A percentile compares a stretch with the other conserved stretches of the same genome.
Evolutionary conservation across 768 basidiomycete species (phyloP).

Genomic region (Kwoniella newhampshirensis): DNA sequence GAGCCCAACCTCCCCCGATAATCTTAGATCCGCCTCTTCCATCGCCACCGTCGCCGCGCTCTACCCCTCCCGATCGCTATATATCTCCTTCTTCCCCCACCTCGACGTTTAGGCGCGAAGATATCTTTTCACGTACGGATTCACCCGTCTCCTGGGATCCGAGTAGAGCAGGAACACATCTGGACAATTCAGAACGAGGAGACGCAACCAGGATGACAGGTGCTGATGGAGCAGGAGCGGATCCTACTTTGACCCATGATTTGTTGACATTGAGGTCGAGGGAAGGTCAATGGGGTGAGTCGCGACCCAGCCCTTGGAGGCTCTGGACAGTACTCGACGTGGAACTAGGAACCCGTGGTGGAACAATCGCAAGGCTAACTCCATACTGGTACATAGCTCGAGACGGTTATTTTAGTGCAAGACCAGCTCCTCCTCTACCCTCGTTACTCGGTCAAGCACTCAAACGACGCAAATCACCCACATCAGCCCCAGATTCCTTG

Average conservation of each 20-base stretch:
- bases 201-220: constrained; percentile 31
- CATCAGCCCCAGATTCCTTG: no score
- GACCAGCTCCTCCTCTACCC: constrained; percentile 14
- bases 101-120: background rate
- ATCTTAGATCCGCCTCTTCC: constrained; percentile 14
- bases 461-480: constrained; percentile 14
- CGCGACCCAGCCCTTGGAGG: background rate
- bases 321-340: no score
- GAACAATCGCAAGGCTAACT: no score
- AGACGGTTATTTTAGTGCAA: constrained; percentile 38
- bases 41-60: constrained; percentile 10
- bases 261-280: constrained; percentile 29
- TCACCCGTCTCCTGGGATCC: constrained; percentile 20
- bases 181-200: constrained; percentile 26
- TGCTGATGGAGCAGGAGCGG: constrained; percentile 25
- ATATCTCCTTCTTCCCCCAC: background rate
- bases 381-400: constrained; percentile 21
- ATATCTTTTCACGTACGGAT: background rate
- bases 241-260: constrained; percentile 44
- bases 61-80: background rate
- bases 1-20: constrained; percentile 15
- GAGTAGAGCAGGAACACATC: constrained; percentile 22
- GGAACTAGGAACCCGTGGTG: no score
- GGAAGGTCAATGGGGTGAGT: constrained; percentile 44
- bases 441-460: constrained; percentile 25